Base-by-base conservation (phyloP, 257 asterid genomes). In the Penstemon davidsonii region DNA sequence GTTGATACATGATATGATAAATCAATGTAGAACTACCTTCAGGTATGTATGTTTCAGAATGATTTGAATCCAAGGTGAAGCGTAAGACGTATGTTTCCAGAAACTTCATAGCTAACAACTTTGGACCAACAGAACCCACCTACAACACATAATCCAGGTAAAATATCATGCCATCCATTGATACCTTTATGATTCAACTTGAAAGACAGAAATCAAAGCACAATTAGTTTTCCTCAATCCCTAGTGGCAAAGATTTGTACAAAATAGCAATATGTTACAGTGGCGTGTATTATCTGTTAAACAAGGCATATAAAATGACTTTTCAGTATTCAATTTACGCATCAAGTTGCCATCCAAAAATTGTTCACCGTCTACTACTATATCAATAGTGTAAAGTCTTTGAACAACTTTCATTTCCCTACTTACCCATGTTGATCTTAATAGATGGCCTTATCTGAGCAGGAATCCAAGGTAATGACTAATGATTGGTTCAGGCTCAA, bases 61-160 rank as follows among this genome's bases (percentile, higher is more conserved):
- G 92, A 73, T 75, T 83, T 61, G 87, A 65, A 73, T 89, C 89
- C 73, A 78, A 71, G 38, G 99, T 85, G 78, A 91, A 87, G 78
- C 80, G 83, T 70, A 91, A 67, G 60, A 91, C 66, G 72, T 74
- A 86, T 55, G 70, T 86, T 65, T 94, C 99, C 59, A 94, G 78
- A 77, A 91, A 94, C 82, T 94, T 94, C 69, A 86, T 54, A 2
- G 86, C 88, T 81, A 87, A 78, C 85, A 94, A 76, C 84, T 91
- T 91, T n/a, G 80, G 74, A 61, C 93, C 95, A 77, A 84, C 86
- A 68, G 95, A 61, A 74, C 81, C 91, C 63, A 64, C 93, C 99
- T 94, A 81, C 72, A 81, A 80, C 66, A 73, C 15, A 50, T 72
- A n/a, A 64, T 39, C 52, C 64, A 74, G 33, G 37, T 7, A 60